These are phyloP conservation scores for Primulina eburnea DNA, from an alignment of 257 asterid species.

Conservation along the genomic window DNA sequence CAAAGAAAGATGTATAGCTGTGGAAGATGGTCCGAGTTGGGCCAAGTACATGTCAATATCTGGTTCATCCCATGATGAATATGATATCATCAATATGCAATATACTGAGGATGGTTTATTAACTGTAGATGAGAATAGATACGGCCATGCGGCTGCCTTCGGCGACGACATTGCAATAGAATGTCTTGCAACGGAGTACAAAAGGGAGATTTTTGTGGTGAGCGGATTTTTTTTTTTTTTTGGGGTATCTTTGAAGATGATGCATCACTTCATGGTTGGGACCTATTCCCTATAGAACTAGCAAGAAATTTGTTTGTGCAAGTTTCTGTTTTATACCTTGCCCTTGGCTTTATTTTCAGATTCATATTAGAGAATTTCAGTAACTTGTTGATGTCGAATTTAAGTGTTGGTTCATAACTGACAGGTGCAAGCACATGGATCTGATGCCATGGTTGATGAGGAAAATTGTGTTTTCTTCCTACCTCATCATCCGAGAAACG, in stretches of 20 bases:
- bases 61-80: constrained; percentile 84
- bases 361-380: background rate
- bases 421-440: constrained; percentile 97
- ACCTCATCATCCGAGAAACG: constrained; percentile 87
- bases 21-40: constrained; percentile 88
- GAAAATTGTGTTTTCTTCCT: constrained; percentile 91
- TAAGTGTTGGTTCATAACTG: constrained; percentile 8
- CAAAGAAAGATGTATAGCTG: constrained; percentile 84
- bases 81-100: constrained; percentile 82
- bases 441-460: constrained; percentile 97
- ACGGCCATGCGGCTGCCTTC: constrained; percentile 89
- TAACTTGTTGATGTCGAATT: constrained; percentile 19
- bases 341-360: background rate
- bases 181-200: constrained; percentile 91
- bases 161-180: constrained; percentile 98
- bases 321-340: background rate
- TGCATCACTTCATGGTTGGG: background rate
- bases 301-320: background rate
- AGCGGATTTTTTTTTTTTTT: constrained; percentile 22
- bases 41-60: constrained; percentile 89
- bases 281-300: background rate
- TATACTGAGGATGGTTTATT: constrained; percentile 90
- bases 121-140: constrained; percentile 77
- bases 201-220: constrained; percentile 94
- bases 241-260: background rate